Base-by-base conservation (phyloP, 2,329 filamentous ascomycete genomes). In the Diaporthe sp. region DNA sequence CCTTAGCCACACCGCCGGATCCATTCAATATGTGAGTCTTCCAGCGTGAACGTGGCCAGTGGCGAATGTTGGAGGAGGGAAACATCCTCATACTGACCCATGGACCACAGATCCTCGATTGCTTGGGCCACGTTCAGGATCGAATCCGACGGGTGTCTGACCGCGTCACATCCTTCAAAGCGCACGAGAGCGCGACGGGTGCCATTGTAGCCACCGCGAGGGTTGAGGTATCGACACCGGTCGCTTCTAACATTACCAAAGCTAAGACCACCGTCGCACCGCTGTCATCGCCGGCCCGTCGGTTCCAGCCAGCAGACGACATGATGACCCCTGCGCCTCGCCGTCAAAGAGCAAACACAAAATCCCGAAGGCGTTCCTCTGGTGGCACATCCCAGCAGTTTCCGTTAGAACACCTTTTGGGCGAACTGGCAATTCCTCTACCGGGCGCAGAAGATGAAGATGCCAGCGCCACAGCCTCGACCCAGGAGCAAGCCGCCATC, bases 121-220 rank as follows among this genome's bases (percentile, higher is more conserved):
- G 89, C 76, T 83, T 92, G 1, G 84, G 86, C 71, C 87, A 89
- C 75, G 82, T 92, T 0, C 82, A 89, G 3, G 86, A 87, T 46
- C 86, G 87, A n/a, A 84, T 87, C 7, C 80, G 83, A 15, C 82
- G 84, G 1, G 82, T 90, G 4, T 81, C 84, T 3, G 78, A 82
- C 4, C 85, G 86, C 37, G 81, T 88, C 3, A 84, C 87, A 65
- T 84, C 85, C 3, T 83, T 86, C 71, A 85, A 87, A 51, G 87
- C 86, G 1, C 88, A 90, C 78, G 86, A 87, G 71, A 75, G 80
- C 12, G 85, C 86, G 3, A 79, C 85, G 0, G 78, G 79, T 0
- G 78, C 82, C 10, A 81, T 91, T 6, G 77, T 87, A 3, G 81
- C 84, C 1, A 84, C 84, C 1, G 86, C 88, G 17, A 86, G 84